A percentile compares a stretch with the other conserved stretches of the same genome.
phyloP scores from a whole-genome alignment of 1,284 basidiomycete species.

The Sporisorium sorghi region DNA sequence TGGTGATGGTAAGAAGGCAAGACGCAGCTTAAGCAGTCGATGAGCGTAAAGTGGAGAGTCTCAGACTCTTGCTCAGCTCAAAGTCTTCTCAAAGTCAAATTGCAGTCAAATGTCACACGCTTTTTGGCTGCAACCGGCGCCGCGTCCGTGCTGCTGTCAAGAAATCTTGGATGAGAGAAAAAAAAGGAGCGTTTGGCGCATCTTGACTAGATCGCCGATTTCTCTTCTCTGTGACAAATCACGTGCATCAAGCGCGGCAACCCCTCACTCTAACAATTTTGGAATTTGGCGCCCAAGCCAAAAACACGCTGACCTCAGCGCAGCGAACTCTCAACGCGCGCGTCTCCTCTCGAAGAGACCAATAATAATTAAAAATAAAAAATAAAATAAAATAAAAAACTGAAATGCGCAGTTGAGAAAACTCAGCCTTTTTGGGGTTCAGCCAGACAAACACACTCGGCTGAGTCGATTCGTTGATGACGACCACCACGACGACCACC shows the following conservation, averaged over 20 bases:
- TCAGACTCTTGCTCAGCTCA: neutral
- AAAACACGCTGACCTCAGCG: constrained; percentile 9
- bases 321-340: no score
- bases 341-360: constrained; percentile 4
- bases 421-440: no score
- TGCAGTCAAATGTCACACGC: no score
- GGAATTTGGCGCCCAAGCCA: neutral
- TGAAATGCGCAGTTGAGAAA: no score
- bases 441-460: neutral
- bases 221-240: neutral
- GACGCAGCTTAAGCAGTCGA: neutral
- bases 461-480: neutral
- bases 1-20: neutral
- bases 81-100: no score
- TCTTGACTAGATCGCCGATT: constrained; percentile 23
- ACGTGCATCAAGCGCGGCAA: constrained; percentile 11
- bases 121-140: no score
- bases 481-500: constrained; percentile 3
- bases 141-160: no score
- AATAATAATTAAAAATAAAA: no score
- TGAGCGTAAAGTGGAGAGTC: neutral
- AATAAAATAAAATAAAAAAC: no score
- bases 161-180: no score
- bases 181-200: no score
- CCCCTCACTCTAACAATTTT: neutral